A percentile compares a stretch with the other conserved stretches of the same genome.
These are phyloP conservation scores for Vigna trinervia DNA, from an alignment of 306 rosid genomes.

Conservation along the genomic window DNA sequence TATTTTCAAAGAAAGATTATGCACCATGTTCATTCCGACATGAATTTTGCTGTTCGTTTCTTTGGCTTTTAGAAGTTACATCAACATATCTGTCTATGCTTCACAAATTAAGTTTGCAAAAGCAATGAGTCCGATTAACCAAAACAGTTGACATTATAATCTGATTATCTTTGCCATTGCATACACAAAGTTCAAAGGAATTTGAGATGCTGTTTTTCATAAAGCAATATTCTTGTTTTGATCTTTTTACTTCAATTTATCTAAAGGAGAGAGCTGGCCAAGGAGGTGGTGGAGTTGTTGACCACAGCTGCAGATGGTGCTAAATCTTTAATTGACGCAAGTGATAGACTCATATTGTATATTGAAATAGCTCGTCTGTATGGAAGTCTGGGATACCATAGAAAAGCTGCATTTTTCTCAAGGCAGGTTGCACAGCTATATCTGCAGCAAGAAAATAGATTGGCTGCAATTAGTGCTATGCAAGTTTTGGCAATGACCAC, in stretches of 20 bases:
- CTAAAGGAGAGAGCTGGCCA: constrained; percentile 89
- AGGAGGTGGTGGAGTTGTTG: constrained; percentile 88
- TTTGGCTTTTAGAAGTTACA: constrained; percentile 30
- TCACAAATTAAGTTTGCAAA: constrained; percentile 25
- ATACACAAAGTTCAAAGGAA: not conserved
- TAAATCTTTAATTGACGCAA: constrained; percentile 92
- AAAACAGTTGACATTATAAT: constrained; percentile 18
- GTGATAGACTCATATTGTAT: constrained; percentile 82
- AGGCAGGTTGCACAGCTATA: constrained; percentile 98
- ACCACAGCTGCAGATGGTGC: constrained; percentile 98
- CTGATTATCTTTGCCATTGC: constrained; percentile 28
- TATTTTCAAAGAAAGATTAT: constrained; percentile 29
- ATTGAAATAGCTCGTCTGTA: constrained; percentile 97
- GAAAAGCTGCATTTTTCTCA: constrained; percentile 95
- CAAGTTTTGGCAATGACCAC: constrained; percentile 98
- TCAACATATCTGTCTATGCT: constrained; percentile 30
- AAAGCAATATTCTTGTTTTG: constrained; percentile 25
- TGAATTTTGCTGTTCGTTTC: constrained; percentile 29
- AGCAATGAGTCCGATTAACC: constrained; percentile 19
- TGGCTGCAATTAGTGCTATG: constrained; percentile 98
- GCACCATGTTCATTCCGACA: not conserved
- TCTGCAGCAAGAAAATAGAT: constrained; percentile 88
- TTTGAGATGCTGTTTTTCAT: constrained; percentile 13
- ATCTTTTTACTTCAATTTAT: constrained; percentile 20
- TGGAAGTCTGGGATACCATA: constrained; percentile 91